phyloP scores from a whole-genome alignment of 148 eudicot species.

The Amaranthus hypochondriacus region DNA sequence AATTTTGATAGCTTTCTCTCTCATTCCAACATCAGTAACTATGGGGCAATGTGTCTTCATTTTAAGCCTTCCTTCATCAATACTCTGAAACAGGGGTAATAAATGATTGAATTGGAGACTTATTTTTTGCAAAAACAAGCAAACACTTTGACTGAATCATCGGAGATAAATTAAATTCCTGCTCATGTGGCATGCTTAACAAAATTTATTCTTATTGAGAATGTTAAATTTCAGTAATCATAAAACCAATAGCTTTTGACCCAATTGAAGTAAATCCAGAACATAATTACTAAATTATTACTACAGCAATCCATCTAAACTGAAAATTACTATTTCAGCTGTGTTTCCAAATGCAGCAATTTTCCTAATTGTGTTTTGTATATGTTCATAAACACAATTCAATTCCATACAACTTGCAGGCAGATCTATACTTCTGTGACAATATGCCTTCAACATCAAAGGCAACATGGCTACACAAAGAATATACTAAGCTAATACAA shows the following conservation, averaged over 20 bases:
- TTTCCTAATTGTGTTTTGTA: not conserved
- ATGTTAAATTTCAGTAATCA: not conserved
- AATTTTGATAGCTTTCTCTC: slow-evolving; percentile 60
- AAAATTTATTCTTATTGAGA: not conserved
- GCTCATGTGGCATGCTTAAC: not conserved
- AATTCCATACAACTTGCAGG: not conserved
- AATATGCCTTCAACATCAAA: not conserved
- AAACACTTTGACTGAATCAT: not conserved
- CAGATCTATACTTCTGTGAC: not conserved
- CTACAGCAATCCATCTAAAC: not conserved
- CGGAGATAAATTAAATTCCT: not conserved
- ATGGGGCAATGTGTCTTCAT: slow-evolving; percentile 92
- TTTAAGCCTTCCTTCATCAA: slow-evolving; percentile 87
- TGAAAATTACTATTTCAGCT: not conserved
- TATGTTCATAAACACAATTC: not conserved
- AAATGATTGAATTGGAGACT: not conserved
- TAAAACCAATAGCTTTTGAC: not conserved
- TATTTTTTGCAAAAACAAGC: not conserved
- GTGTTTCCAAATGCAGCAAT: not conserved
- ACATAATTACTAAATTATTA: not conserved
- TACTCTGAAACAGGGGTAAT: slow-evolving; percentile 45
- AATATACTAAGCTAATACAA: not conserved
- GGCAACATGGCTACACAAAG: not conserved
- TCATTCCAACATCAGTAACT: slow-evolving; percentile 89
- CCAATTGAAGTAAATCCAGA: not conserved